Base-by-base conservation (phyloP, 805 yeast genomes). In the Zygosaccharomyces bailii region DNA sequence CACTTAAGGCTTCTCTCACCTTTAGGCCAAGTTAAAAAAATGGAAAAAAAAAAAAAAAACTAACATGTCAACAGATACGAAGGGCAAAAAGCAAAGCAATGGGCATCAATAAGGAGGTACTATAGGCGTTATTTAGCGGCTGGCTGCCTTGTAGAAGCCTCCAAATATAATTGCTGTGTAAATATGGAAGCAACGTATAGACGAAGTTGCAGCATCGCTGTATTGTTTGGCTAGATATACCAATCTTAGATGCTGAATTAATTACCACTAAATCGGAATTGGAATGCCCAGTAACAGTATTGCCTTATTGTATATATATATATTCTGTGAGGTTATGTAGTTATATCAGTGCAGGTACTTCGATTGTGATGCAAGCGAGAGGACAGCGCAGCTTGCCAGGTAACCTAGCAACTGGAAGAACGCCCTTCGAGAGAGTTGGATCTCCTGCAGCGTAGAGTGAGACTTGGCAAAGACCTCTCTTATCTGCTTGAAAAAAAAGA, bases 351-450 rank as follows among this genome's bases (percentile, higher is more conserved):
- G 48, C 17, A 48, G 39, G 30, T 37, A 39, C 36, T 48, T 48
- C 9, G 61, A 57, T 42, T 60, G 67, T 2, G 68, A 57, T 2
- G 55, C 54, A 21, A 63, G 45, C 5, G 68, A 60, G 14, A 65
- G 57, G 2, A 61, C 50, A 5, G 62, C 64, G 37, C 68, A 65
- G 29, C 66, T 56, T 11, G 61, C 65, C 37, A 65, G 41, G 37
- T 60, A 65, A 5, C 68, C 69, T 27, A 64, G 48, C 10, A 65
- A 48, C 30, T 61, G 61, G 52, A 65, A 61, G 40, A 65, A 65
- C 3, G 69, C 68, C 21, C 56, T 53, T 21, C 67, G 53, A 4
- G 68, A 63, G 14, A 64, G 49, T 19, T 49, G 39, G 4, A 61
- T 56, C 45, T 63, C 65, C 36, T 61, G 63, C 13, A 44, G 32